Base-by-base conservation (phyloP, 805 yeast genomes). In the Scheffersomyces spartinae region DNA sequence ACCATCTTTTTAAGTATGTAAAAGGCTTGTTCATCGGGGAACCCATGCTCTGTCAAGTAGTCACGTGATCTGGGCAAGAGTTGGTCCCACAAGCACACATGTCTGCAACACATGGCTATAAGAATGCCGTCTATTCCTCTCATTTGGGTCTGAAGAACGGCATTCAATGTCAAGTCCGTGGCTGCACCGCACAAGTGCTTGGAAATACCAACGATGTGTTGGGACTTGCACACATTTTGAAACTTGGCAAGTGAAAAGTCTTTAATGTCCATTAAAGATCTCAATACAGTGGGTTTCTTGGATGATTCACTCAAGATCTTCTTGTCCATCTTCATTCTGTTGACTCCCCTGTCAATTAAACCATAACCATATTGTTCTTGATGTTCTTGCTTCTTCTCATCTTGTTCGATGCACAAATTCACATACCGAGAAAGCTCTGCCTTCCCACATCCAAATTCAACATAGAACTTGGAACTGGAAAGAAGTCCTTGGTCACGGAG, bases 121-220 rank as follows among this genome's bases (percentile, higher is more conserved):
- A 81, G 52, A 34, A 80, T 50, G 0, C 91, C 93, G 3, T 50
- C 47, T 24, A 72, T 54, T 20, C 28, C 27, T 7, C 11, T 13
- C 10, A 31, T 30, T 7, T 27, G 26, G 5, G 14, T 23, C 13
- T 34, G 24, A 2, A 60, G 32, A 8, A 45, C 36, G 0, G 60
- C 44, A 31, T 67, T 65, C 23, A 62, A 32, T 0, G 95, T 79
- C 25, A 85, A 55, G 46, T 85, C 96, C 0, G 95, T 86, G 1
- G 96, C 96, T 3, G 80, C 93, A 4, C 96, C 96, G 52, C 96
- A 85, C 18, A 86, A 52, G 52, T 85, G 96, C 47, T 85, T 85
- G 4, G 95, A 84, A 3, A 85, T 70, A 2, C 75, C 83, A 6
- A 78, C 75, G 20, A 62, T 44, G 3, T 5, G 11, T 4, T 5